Evolutionary conservation across 768 basidiomycete species (phyloP), one percentile per base, ranked within the genome.

Genomic region (Tricholomella constricta): DNA sequence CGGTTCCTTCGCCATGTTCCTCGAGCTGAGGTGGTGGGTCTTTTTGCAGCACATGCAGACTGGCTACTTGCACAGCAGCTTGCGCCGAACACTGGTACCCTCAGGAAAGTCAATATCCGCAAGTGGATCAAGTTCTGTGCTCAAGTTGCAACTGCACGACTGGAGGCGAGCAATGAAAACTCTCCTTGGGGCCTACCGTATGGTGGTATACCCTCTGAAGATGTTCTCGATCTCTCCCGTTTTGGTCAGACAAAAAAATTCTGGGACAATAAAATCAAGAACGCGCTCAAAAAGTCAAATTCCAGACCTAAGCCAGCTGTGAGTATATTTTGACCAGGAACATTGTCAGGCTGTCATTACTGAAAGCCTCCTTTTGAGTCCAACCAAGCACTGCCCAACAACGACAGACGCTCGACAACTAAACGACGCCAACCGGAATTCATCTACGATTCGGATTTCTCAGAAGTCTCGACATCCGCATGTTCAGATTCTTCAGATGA

Each of bases 31-130:
- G 63, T 86, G n/a, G 62, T 71, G 31, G 72, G 74, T 10, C 53
- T 74, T 1, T 79, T 86, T 54, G 84, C 82, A 10, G 70, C 75
- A 9, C 83, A 87, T 8, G 76, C 77, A 0, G 78, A 77, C 31
- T 88, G 85, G 86, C 58, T 88, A 7, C 62, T 84, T 32, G 75
- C 79, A 10, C 74, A 84, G 45, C 79, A 79, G 53, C 61, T 76
- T 29, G 70, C 58, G 9, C 52, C 67, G 31, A 56, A 48, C 32
- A 59, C 63, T 22, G 49, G 56, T 15, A 48, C 59, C 4, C 48
- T 56, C 15, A 65, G 63, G 37, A 50, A 77, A 17, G 49, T 88
- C 6, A 69, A 84, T 48, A 55, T 82, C 4, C 44, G 55, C 0
- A 60, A 70, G 14, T 88, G 85, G 86, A 61, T 72, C 31, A 31